Base-by-base conservation (phyloP, 2,329 filamentous ascomycete species). In the Graphiopsis chlorocephala region DNA sequence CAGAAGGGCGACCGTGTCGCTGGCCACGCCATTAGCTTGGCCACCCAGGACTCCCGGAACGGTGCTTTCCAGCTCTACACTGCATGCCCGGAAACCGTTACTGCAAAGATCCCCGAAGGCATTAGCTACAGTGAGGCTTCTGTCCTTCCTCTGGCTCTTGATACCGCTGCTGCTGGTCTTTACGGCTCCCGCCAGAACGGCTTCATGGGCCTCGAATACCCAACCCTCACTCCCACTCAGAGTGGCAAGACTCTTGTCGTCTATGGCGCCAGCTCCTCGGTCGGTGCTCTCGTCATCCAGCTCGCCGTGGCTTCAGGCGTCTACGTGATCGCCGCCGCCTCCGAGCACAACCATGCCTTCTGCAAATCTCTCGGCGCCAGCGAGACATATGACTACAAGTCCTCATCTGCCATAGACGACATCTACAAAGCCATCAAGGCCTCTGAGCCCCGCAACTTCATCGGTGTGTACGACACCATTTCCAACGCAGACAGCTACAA, bases 71-170 rank as follows among this genome's bases (percentile, higher is more conserved):
- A 78, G 62, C 67, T 73, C 26, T 77, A 80, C 71, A 74, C 76
- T 12, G 53, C 68, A 8, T 68, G 71, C 38, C 68, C 69, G 35
- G 71, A 73, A 1, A 69, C 71, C 58, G 68, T 76, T 14, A 74
- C 76, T 15, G 70, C 78, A 4, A 75, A 76, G 45, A 76, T 82
- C 57, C 80, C 80, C 0, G 68, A 71, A 45, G 71, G 70, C 10
- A 66, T 81, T 31, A 72, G 76, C 57, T 82, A 73, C 69, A 75
- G 69, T 11, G 66, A 77, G 11, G 81, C 76, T 28, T 68, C 74
- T 29, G 79, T 82, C 26, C 75, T 83, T 1, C 81, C 81, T 1
- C 73, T 82, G 10, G 78, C 78, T 23, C 73, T 82, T 63, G 78
- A 78, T 26, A 82, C 81, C 4, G 79, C 80, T 17, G 72, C 78